Base-by-base conservation (phyloP, 2,329 filamentous ascomycete genomes). In the Coniochaeta sp. region DNA sequence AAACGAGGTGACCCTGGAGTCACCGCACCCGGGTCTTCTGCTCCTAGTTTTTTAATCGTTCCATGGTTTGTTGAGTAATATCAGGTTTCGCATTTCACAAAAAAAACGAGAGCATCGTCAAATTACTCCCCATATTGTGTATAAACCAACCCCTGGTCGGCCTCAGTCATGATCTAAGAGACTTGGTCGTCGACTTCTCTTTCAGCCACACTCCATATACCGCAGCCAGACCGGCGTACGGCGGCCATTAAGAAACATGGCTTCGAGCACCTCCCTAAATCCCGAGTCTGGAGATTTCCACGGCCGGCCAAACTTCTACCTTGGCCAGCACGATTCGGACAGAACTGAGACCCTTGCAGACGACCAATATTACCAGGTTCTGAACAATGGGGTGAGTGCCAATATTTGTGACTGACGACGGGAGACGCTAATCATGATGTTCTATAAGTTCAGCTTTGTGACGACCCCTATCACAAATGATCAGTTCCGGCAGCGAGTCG, bases 391-490 rank as follows among this genome's bases (percentile, higher is more conserved):
- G 75, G 87, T 89, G 81, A 77, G 85, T 78, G 32, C 58, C 55
- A 58, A 47, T 38, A 30, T 17, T 52, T 6, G 63, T 64, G 32
- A 64, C 59, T 22, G 19, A 12, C 17, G 38, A 54, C 8, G 30
- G 12, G 24, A n/a, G 19, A 19, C 26, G 17, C 47, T 52, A 52
- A 52, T 30, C 26, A 30, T 30, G 10, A 30, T 28, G 24, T 65
- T 24, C 19, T 14, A 4, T 24, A 47, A 93, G 89, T 91, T 93
- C 77, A 85, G 88, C 70, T 90, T 92, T 77, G 81, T 90, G 64
- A 93, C 90, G 4, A 87, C 86, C 19, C 88, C 89, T 57, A 87
- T 96, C 70, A 93, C 90, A 42, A 95, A 89, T 68, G 73, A 78
- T 22, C 81, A 86, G 68, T 95, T 93, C 72, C 87, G 86, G 63